Conservation (phyloP, 805 yeast genomes). For the Teunomyces gatunensis region DNA sequence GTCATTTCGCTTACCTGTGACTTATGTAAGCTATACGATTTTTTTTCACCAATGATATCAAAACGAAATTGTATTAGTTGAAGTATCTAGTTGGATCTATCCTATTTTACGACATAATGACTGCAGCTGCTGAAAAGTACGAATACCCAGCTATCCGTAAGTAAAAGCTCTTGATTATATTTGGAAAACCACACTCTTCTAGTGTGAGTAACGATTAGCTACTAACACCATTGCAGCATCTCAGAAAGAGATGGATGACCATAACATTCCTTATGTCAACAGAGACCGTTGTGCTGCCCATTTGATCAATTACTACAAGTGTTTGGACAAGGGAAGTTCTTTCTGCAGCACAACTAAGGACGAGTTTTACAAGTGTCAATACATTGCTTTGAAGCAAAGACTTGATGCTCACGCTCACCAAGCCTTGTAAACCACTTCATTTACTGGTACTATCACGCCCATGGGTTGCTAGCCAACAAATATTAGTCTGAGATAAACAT, state of each 20-base stretch:
- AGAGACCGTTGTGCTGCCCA: constrained; percentile 46
- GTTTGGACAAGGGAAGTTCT: constrained; percentile 43
- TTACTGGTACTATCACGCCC: background rate
- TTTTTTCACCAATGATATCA: constrained; percentile 10
- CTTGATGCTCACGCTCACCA: constrained; percentile 17
- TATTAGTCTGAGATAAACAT: background rate
- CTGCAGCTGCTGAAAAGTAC: constrained; percentile 11
- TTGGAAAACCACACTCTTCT: background rate
- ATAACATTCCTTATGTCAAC: constrained; percentile 41
- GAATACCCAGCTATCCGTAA: constrained; percentile 15
- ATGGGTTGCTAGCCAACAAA: background rate
- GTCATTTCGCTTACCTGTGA: background rate
- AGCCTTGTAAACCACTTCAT: background rate
- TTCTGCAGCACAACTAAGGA: constrained; percentile 41
- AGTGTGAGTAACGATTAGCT: background rate
- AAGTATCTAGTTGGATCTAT: background rate
- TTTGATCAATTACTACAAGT: constrained; percentile 40
- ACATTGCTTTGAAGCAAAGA: constrained; percentile 41
- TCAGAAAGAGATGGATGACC: constrained; percentile 37
- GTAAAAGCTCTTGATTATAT: constrained; percentile 1
- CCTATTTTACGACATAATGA: constrained; percentile 7
- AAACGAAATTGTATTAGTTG: background rate
- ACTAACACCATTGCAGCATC: constrained; percentile 12
- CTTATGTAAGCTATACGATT: background rate
- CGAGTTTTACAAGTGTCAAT: constrained; percentile 44